Evolutionary conservation across 306 rosid species (phyloP), one percentile per base, ranked within the genome.

Genomic region (Fragaria vesca): DNA sequence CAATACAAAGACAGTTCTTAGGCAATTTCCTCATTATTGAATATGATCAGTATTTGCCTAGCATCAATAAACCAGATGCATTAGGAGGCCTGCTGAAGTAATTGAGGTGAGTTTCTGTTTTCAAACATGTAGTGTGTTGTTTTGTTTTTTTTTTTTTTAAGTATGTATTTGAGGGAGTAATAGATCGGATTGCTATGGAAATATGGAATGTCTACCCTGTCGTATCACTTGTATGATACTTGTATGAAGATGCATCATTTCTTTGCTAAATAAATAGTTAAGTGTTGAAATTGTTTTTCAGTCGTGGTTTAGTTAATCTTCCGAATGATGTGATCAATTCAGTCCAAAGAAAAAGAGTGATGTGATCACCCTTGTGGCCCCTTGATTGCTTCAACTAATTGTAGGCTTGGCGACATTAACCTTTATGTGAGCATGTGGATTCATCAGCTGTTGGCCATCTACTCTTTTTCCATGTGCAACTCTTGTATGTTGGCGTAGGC

Each of bases 341-440:
- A 62, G 42, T 24, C 17, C 20, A 15, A 62, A 30, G 40, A 30
- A 61, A 55, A 62, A 2, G 40, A 62, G 20, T 30, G 36, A 62
- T 26, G 8, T 30, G 40, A 4, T 63, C 42, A 9, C 7, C 42
- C 11, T 28, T 30, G 43, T 28, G 68, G 43, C 21, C 66, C 66
- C 43, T 16, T 63, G 42, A 30, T 62, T 30, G 28, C 32, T n/a
- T 28, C 8, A 12, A 28, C 66, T 30, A 28, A 62, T 62, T 62
- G 15, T 30, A 61, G 34, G 67, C 32, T 12, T 62, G 42, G 42
- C 11, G 42, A 30, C 68, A 13, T 62, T 30, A 6, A 62, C 10
- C 43, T 62, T 62, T 62, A 63, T 30, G 69, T 63, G n/a, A 63
- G 68, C 21, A 63, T 30, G 42, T 63, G 45, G 69, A 63, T 63